Conservation (phyloP, 2,329 filamentous ascomycete species). For the Colletotrichum tanaceti region DNA sequence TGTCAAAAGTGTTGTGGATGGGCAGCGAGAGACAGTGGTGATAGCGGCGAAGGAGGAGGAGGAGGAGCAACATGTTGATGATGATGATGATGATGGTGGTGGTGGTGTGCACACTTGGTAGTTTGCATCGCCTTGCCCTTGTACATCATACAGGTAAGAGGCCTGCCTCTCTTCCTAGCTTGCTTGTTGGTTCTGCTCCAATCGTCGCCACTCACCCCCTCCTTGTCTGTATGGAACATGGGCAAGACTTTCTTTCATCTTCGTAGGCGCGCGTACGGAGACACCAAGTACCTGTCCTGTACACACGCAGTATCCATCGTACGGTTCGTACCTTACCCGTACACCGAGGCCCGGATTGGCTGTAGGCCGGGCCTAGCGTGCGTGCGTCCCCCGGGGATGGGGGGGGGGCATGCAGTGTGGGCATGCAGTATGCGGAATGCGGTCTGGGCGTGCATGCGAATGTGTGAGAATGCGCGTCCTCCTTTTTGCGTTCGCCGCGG, state of each 20-base stretch:
- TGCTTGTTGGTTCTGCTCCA: conserved; percentile 10
- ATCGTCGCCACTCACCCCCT: not conserved
- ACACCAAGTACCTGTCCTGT: not conserved
- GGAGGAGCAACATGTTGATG: not conserved
- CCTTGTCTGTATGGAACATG: not conserved
- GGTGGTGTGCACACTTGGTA: conserved; percentile 20
- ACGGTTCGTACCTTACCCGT: too few relatives aligned
- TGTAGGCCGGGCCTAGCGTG: not conserved
- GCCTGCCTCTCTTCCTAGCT: not conserved
- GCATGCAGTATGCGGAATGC: conserved; percentile 40
- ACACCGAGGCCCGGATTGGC: conserved; percentile 1
- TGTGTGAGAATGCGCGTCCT: conserved; percentile 28
- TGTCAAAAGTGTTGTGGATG: not conserved
- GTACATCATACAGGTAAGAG: too few relatives aligned
- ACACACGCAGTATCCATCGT: not conserved
- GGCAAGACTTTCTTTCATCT: conserved; percentile 18
- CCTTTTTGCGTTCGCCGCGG: not conserved
- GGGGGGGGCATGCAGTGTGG: too few relatives aligned
- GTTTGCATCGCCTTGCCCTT: not conserved
- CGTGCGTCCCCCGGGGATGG: conserved; percentile 19
- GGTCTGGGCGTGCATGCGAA: conserved; percentile 36
- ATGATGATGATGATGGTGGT: conserved; percentile 21
- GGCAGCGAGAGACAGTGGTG: conserved; percentile 6
- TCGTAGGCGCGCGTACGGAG: not conserved
- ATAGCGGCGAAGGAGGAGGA: conserved; percentile 3